Evolutionary conservation across 2,329 filamentous ascomycete genomes (phyloP).

Genomic region (Xylaria sp.): DNA sequence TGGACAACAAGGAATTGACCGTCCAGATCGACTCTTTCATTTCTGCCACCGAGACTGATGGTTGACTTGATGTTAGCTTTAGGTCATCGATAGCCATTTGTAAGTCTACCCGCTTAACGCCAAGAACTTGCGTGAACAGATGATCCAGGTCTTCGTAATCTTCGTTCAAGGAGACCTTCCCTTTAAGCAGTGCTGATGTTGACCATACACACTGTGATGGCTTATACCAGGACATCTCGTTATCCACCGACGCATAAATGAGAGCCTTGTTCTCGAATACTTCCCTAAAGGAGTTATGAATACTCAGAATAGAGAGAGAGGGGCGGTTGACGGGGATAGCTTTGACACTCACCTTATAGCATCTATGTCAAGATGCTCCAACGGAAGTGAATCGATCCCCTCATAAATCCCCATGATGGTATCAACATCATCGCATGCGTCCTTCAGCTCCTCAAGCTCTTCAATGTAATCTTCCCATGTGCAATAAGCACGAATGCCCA

Average conservation of each 20-base stretch:
- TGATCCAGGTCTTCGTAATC: conserved; percentile 47
- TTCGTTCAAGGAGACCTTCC: conserved; percentile 45
- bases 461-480: conserved; percentile 1
- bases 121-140: conserved; percentile 49
- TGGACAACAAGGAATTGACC: conserved; percentile 50
- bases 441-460: conserved; percentile 1
- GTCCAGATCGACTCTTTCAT: conserved; percentile 50
- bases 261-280: neutral
- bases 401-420: neutral
- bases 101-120: conserved; percentile 47
- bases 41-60: conserved; percentile 32
- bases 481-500: neutral
- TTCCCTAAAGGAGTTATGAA: neutral
- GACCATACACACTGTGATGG: conserved; percentile 52
- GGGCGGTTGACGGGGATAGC: neutral
- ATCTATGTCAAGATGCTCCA: neutral
- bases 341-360: neutral
- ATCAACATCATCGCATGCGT: conserved; percentile 1
- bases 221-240: conserved; percentile 11
- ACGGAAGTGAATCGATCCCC: neutral
- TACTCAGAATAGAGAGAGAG: neutral
- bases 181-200: conserved; percentile 46
- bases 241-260: neutral
- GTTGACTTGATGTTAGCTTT: conserved; percentile 34
- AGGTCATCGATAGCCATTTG: conserved; percentile 51